A percentile compares a stretch with the other conserved stretches of the same genome.
phyloP scores from a whole-genome alignment of 2,329 filamentous ascomycete genomes.

The Periconia sp. region DNA sequence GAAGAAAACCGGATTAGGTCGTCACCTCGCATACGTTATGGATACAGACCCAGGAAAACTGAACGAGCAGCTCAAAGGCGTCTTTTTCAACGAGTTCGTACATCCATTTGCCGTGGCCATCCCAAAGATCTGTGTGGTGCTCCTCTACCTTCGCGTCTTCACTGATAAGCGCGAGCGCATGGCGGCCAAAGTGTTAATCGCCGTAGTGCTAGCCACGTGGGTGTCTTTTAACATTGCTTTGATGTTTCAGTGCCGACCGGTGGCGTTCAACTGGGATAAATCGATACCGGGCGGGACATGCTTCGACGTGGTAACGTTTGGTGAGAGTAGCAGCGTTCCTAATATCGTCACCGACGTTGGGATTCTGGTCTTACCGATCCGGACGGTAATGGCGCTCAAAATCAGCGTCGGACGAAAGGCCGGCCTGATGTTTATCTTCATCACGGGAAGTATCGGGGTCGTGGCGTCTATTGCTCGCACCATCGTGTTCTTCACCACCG shows the following conservation, averaged over 20 bases:
- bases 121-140: constrained; percentile 26
- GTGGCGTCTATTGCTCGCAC: constrained; percentile 28
- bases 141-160: constrained; percentile 28
- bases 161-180: constrained; percentile 25
- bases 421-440: constrained; percentile 27
- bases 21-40: constrained; percentile 19
- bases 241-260: constrained; percentile 26
- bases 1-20: constrained; percentile 22
- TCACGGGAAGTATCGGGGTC: constrained; percentile 31
- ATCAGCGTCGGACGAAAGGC: constrained; percentile 18
- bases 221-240: constrained; percentile 21
- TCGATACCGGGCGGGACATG: constrained; percentile 22
- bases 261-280: constrained; percentile 31
- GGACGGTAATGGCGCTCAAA: constrained; percentile 23
- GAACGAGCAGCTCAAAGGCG: constrained; percentile 22
- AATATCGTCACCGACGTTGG: constrained; percentile 28
- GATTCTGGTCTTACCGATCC: constrained; percentile 22
- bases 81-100: constrained; percentile 25
- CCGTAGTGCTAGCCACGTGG: constrained; percentile 22
- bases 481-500: constrained; percentile 17
- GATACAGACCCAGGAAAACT: constrained; percentile 17
- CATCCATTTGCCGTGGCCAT: constrained; percentile 30
- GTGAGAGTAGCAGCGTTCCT: constrained; percentile 26
- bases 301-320: constrained; percentile 22
- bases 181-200: constrained; percentile 20